phyloP scores from a whole-genome alignment of 768 basidiomycete genomes.

The Xerocomellus chrysenteron region DNA sequence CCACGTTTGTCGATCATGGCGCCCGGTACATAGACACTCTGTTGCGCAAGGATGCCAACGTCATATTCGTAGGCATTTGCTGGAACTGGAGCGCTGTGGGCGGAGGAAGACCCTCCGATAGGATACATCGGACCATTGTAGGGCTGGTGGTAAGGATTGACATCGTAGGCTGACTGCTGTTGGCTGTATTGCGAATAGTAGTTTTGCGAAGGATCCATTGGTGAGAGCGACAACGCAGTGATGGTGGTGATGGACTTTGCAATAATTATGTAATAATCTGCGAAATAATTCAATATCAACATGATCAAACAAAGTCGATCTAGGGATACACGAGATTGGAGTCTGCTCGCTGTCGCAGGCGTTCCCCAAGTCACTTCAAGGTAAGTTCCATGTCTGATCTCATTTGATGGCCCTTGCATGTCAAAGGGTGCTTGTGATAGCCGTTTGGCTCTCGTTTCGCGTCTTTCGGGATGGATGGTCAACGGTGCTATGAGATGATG shows the following conservation, averaged over 20 bases:
- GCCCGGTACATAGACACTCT: conserved; percentile 90
- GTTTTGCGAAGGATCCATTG: conserved; percentile 37
- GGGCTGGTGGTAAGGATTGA: conserved; percentile 80
- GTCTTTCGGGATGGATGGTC: conserved; percentile 32
- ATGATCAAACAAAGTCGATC: conserved; percentile 27
- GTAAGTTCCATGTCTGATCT: conserved; percentile 29
- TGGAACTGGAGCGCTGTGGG: conserved; percentile 76
- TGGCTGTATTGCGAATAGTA: conserved; percentile 52
- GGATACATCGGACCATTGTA: conserved; percentile 76
- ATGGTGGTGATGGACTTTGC: background rate
- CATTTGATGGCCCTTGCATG: background rate
- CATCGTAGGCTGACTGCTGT: conserved; percentile 56
- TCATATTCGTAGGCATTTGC: conserved; percentile 93
- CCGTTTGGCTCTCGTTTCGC: background rate
- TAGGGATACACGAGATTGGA: conserved; percentile 6
- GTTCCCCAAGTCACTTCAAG: conserved; percentile 38
- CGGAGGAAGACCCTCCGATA: conserved; percentile 58
- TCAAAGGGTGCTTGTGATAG: background rate
- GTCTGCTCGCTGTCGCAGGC: conserved; percentile 29
- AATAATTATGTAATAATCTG: conserved; percentile 15
- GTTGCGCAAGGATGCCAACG: conserved; percentile 86
- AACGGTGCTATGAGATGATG: conserved; percentile 28
- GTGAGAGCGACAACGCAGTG: conserved; percentile 1
- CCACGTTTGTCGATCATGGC: conserved; percentile 88
- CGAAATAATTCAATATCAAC: conserved; percentile 24